Base-by-base conservation (phyloP, 2,329 filamentous ascomycete genomes). In the Ceratocystis cacaofunesta region DNA sequence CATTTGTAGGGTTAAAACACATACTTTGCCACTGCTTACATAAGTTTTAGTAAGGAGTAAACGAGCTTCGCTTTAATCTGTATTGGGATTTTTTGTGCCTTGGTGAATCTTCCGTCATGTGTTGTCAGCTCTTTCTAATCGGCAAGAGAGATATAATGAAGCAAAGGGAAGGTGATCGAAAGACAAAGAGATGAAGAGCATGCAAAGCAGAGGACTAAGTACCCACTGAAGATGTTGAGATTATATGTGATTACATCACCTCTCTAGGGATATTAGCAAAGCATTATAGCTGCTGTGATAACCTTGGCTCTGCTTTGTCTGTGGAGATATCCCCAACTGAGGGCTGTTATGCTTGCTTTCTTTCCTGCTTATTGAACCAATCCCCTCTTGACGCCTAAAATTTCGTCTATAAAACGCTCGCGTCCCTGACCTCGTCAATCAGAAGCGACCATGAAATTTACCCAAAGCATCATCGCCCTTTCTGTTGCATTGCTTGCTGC, bases 121-220 rank as follows among this genome's bases (percentile, higher is more conserved):
- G 48, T 61, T 64, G 65, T 66, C 65, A 66, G 65, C 65, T 66
- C 61, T 66, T 66, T 62, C 61, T 64, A 66, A 66, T 66, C 61
- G 4, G n/a, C 30, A 28, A 62, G 22, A 48, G 43, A 22, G n/a
- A 10, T 22, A 19, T 10, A 62, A 44, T 5, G 22, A 44, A 44
- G 41, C 19, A 44, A 22, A 28, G 22, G 17, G 22, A 61, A 48
- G 32, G 36, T 4, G 7, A 36, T n/a, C 17, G 25, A 36, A 61
- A 36, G 30, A 43, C 10, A 46, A 7, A 25, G 5, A 25, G 19
- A 43, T 22, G 22, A 62, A 28, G 19, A 22, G 36, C 2, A 25
- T 57, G 28, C 10, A 57, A 55, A 15, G 12, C 36, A 41, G 12
- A 30, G 46, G 17, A 22, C 46, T 10, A 10, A 48, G 17, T 7